Percentiles rank a stretch among this genome's conserved stretches.
phyloP scores from a whole-genome alignment of 2,329 filamentous ascomycete genomes.

The Colletotrichum sp. region DNA sequence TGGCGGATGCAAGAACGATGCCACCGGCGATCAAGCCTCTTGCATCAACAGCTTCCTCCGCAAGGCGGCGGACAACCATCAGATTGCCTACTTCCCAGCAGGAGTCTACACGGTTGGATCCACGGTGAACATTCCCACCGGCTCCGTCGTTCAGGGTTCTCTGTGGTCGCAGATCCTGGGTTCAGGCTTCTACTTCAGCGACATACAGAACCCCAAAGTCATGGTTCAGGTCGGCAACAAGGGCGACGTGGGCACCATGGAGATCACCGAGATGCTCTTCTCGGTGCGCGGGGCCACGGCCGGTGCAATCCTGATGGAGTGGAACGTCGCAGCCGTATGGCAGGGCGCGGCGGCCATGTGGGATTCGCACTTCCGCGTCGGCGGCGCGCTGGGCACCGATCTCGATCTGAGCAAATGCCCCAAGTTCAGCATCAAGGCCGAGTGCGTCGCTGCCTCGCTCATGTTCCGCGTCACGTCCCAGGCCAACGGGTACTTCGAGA shows the following conservation, averaged over 20 bases:
- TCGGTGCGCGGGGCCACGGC: slow-evolving; percentile 69
- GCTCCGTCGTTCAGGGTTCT: slow-evolving; percentile 71
- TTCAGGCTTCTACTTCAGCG: slow-evolving; percentile 60
- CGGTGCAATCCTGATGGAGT: slow-evolving; percentile 74
- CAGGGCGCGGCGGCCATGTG: slow-evolving; percentile 43
- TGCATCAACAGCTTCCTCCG: slow-evolving; percentile 27
- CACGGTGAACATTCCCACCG: slow-evolving; percentile 54
- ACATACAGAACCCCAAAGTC: slow-evolving; percentile 65
- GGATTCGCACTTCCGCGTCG: slow-evolving; percentile 37
- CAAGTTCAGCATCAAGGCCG: slow-evolving; percentile 32
- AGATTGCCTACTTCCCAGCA: slow-evolving; percentile 28
- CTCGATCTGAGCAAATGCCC: slow-evolving; percentile 47
- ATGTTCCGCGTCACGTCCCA: slow-evolving; percentile 46
- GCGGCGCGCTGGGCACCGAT: slow-evolving; percentile 54
- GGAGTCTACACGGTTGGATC: slow-evolving; percentile 27
- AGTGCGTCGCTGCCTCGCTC: slow-evolving; percentile 48
- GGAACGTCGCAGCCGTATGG: slow-evolving; percentile 65
- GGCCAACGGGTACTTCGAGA: slow-evolving; percentile 54
- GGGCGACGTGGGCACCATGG: slow-evolving; percentile 67
- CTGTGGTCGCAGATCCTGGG: slow-evolving; percentile 72
- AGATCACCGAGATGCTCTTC: slow-evolving; percentile 74
- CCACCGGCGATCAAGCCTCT: slow-evolving; percentile 30
- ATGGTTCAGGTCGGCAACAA: slow-evolving; percentile 69
- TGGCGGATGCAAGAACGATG: slow-evolving; percentile 34
- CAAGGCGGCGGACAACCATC: background rate